A percentile compares a stretch with the other conserved stretches of the same genome.
Conservation (phyloP, 345 rosid genomes). For the Salix exigua region DNA sequence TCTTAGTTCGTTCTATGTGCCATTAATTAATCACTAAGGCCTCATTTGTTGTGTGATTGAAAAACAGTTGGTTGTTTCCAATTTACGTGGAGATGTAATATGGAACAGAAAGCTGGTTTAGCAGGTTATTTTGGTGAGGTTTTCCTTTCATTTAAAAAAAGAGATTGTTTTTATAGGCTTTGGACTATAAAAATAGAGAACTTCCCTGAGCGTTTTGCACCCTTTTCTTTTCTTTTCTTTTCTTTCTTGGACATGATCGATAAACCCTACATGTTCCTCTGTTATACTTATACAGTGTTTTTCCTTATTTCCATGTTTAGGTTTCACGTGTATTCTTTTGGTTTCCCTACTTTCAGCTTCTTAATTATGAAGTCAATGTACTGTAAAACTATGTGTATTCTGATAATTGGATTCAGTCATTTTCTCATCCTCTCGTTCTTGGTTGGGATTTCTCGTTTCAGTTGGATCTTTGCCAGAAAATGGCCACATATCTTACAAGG, state of each 20-base stretch:
- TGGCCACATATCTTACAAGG: conserved; percentile 91
- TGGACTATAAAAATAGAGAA: neutral
- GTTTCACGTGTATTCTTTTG: neutral
- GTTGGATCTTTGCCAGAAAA: conserved; percentile 98
- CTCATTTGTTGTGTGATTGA: neutral
- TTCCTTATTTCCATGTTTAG: neutral
- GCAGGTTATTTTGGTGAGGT: neutral
- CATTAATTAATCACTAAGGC: neutral
- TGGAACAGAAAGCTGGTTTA: neutral
- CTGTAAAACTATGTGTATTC: neutral
- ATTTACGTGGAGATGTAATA: neutral
- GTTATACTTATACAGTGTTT: neutral
- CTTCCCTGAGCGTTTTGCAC: neutral
- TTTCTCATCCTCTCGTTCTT: neutral
- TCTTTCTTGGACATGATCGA: neutral
- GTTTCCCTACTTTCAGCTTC: neutral
- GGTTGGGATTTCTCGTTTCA: conserved; percentile 33
- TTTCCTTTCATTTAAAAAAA: neutral
- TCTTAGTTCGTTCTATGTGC: neutral
- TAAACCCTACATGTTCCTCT: neutral
- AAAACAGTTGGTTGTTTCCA: neutral
- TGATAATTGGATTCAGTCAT: neutral
- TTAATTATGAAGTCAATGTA: neutral
- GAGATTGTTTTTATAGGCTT: neutral
- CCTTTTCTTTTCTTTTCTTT: neutral